phyloP scores from a whole-genome alignment of 306 rosid genomes.

The Vachellia pachyceras region DNA sequence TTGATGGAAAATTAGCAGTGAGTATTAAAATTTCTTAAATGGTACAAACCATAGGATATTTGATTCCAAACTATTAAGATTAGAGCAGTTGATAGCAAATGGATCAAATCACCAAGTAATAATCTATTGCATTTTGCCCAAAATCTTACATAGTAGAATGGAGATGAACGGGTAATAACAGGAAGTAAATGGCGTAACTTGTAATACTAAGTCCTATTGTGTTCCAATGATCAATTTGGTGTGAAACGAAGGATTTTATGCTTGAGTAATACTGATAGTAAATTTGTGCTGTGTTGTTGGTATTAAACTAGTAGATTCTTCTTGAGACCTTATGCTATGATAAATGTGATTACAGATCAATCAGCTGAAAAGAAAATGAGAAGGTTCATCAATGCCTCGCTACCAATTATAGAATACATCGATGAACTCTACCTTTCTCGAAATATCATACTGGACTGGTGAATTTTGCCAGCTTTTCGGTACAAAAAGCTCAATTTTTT shows the following conservation, averaged over 20 bases:
- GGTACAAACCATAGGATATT: not conserved
- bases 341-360: constrained; percentile 60
- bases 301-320: constrained; percentile 1
- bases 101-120: too few relatives aligned
- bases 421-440: constrained; percentile 77
- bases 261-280: not conserved
- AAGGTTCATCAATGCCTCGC: constrained; percentile 70
- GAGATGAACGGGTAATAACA: not conserved
- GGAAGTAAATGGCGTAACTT: not conserved
- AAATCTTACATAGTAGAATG: not conserved
- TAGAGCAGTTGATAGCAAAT: not conserved
- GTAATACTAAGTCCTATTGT: not conserved
- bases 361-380: constrained; percentile 88
- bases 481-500: not conserved
- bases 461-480: constrained; percentile 34
- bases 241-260: not conserved
- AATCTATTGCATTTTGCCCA: not conserved
- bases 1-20: not conserved
- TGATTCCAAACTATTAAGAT: not conserved
- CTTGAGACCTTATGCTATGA: constrained; percentile 10
- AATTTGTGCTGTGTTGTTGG: not conserved
- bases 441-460: constrained; percentile 85
- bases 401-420: constrained; percentile 74
- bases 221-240: not conserved
- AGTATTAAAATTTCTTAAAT: too few relatives aligned